Percentiles rank a stretch among this genome's conserved stretches.
Evolutionary conservation across 257 asterid genomes (phyloP).

Genomic region (Lithospermum erythrorhizon): DNA sequence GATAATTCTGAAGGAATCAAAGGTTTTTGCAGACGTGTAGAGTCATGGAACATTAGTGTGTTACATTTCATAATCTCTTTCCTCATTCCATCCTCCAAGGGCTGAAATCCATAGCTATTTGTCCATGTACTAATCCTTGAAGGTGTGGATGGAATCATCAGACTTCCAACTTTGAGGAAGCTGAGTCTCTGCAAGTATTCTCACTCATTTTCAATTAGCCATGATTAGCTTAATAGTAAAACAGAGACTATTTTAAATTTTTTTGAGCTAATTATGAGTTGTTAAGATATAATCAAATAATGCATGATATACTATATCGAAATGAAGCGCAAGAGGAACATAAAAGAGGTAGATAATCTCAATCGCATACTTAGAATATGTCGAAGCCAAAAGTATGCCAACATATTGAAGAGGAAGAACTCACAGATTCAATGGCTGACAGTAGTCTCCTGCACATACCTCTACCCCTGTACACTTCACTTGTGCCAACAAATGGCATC

Average conservation of each 20-base stretch:
- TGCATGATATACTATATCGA: too few species aligned
- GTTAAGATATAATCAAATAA: too few species aligned
- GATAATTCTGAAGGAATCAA: background rate
- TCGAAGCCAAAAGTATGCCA: too few species aligned
- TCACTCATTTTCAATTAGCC: too few species aligned
- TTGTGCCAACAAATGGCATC: conserved; percentile 60
- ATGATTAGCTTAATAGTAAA: too few species aligned
- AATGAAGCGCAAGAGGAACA: too few species aligned
- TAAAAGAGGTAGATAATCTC: too few species aligned
- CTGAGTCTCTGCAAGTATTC: background rate
- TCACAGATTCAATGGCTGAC: conserved; percentile 40
- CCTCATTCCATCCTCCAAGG: background rate
- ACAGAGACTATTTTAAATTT: too few species aligned
- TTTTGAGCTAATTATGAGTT: too few species aligned
- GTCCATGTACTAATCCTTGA: background rate
- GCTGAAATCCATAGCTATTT: background rate
- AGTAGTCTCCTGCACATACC: conserved; percentile 51
- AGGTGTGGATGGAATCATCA: background rate
- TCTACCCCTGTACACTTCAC: conserved; percentile 25
- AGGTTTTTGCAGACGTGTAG: background rate
- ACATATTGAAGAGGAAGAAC: background rate
- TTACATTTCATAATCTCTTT: background rate
- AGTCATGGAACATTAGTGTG: background rate
- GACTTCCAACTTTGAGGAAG: background rate
- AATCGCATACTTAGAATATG: too few species aligned